Conservation (phyloP, 2,329 filamentous ascomycete species). For the Epicoccum nigrum region DNA sequence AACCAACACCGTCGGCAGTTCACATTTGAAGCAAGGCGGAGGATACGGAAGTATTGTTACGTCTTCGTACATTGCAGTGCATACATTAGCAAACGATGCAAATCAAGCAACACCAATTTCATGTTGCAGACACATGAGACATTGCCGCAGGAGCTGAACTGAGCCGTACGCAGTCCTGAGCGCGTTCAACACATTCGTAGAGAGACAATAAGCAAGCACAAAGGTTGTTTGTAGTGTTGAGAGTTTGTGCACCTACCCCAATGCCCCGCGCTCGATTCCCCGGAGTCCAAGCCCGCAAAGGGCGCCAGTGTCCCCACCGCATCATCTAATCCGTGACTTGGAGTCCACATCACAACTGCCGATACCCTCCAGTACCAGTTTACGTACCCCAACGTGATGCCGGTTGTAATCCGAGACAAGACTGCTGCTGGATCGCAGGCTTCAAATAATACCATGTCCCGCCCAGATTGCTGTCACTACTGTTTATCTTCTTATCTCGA, state of each 20-base stretch:
- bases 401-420: background rate
- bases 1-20: constrained; percentile 11
- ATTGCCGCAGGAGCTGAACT: too few species aligned
- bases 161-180: too few species aligned
- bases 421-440: background rate
- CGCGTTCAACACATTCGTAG: background rate
- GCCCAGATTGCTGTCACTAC: background rate
- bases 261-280: background rate
- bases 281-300: background rate
- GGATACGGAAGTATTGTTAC: background rate
- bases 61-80: background rate
- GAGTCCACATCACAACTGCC: constrained; percentile 12
- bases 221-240: constrained; percentile 4
- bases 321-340: background rate
- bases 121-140: too few species aligned
- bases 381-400: constrained; percentile 2
- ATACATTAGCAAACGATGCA: too few species aligned
- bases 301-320: constrained; percentile 2
- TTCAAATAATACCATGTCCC: constrained; percentile 5
- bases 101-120: too few species aligned
- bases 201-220: background rate
- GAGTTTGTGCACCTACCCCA: constrained; percentile 3
- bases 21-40: constrained; percentile 4
- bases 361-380: constrained; percentile 8
- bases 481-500: background rate